Evolutionary conservation across 768 basidiomycete species (phyloP).

Genomic region (Cyathus striatus): DNA sequence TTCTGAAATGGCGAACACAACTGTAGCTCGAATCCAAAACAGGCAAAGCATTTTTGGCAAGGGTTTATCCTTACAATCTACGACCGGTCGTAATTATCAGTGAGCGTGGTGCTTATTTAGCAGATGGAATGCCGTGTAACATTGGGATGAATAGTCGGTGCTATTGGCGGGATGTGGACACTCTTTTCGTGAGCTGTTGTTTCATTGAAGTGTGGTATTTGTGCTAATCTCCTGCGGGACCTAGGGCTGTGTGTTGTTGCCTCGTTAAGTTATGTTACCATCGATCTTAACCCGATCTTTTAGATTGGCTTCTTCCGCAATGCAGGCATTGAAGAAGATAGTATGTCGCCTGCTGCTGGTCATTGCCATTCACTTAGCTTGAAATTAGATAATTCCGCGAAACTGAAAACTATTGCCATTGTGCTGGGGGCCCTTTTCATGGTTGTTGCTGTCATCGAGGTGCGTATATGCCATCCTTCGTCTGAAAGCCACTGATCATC

Average conservation of each 20-base stretch:
- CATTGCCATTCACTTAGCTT: no score
- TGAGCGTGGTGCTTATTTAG: no score
- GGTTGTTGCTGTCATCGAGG: slow-evolving; percentile 43
- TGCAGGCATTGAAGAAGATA: slow-evolving; percentile 36
- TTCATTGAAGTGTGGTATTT: no score
- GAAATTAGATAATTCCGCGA: slow-evolving; percentile 35
- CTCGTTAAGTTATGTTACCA: no score
- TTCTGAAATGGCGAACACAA: no score
- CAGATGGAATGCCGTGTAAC: no score
- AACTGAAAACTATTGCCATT: slow-evolving; percentile 51
- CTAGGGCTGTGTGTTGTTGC: no score
- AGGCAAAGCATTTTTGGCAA: slow-evolving; percentile 52
- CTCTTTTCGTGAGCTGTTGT: slow-evolving; percentile 51
- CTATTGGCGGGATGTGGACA: slow-evolving; percentile 52
- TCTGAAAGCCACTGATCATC: slow-evolving; percentile 50
- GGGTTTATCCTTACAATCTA: slow-evolving; percentile 51
- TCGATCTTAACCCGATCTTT: no score
- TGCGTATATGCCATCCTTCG: slow-evolving; percentile 8
- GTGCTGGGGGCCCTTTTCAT: slow-evolving; percentile 58
- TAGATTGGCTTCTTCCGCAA: slow-evolving; percentile 64
- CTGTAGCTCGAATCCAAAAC: no score
- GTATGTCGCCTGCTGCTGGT: no score
- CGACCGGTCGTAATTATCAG: slow-evolving; percentile 55
- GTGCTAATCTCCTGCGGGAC: no score
- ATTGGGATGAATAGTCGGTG: no score